These are phyloP conservation scores for Sporothrix brunneoviolacea DNA, from an alignment of 2,329 filamentous ascomycete species.

Conservation along the genomic window DNA sequence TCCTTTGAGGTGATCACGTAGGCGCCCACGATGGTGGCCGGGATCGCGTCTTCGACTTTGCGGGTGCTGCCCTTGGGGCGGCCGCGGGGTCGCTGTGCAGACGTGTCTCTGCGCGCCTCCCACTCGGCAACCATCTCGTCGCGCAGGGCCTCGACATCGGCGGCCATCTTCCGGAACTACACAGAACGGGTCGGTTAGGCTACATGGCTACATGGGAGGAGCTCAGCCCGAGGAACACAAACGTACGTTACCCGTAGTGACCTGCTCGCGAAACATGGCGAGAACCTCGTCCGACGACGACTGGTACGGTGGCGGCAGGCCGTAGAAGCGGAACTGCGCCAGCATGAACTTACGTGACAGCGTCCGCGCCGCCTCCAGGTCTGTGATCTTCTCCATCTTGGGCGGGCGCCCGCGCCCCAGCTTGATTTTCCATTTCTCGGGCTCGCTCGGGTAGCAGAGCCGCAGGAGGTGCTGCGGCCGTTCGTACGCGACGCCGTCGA, in stretches of 20 bases:
- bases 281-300: constrained; percentile 19
- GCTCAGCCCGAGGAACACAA: too few species aligned
- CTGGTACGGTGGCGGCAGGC: constrained; percentile 20
- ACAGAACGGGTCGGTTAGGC: not conserved
- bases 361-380: constrained; percentile 16
- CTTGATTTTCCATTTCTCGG: constrained; percentile 22
- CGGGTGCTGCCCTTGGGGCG: constrained; percentile 20
- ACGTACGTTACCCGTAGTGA: constrained; percentile 16
- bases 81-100: constrained; percentile 17
- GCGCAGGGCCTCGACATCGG: constrained; percentile 18
- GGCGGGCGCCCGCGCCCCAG: constrained; percentile 19
- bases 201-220: too few species aligned
- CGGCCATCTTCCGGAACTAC: constrained; percentile 18
- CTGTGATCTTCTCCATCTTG: constrained; percentile 21
- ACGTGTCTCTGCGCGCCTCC: constrained; percentile 17
- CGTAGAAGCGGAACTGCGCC: constrained; percentile 21
- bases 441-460: constrained; percentile 19
- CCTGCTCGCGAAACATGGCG: constrained; percentile 18
- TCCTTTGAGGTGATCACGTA: constrained; percentile 24
- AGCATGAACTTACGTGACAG: constrained; percentile 20
- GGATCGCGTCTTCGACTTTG: constrained; percentile 16
- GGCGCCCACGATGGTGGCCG: constrained; percentile 20
- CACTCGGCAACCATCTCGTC: constrained; percentile 19
- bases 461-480: constrained; percentile 20
- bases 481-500: constrained; percentile 20